phyloP scores from a whole-genome alignment of 257 asterid genomes.

The Solanum stenotomum region DNA sequence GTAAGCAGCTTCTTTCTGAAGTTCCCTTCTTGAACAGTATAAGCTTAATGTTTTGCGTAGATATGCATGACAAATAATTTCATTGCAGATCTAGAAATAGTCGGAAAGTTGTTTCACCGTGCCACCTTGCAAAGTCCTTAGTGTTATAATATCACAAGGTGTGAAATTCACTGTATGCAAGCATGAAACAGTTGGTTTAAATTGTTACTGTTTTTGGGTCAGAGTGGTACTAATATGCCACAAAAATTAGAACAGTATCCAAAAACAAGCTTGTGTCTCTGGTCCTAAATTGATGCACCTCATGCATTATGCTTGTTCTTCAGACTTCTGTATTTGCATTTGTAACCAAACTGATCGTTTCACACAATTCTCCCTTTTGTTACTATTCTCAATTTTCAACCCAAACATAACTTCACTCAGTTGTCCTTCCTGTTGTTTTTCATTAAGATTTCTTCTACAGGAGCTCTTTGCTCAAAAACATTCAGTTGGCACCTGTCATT shows the following conservation, averaged over 20 bases:
- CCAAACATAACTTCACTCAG: neutral
- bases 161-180: neutral
- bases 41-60: neutral
- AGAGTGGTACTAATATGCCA: neutral
- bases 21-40: neutral
- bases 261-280: neutral
- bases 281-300: neutral
- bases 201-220: neutral
- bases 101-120: neutral
- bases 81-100: neutral
- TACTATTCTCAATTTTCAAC: neutral
- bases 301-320: neutral
- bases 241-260: neutral
- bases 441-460: neutral
- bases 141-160: neutral
- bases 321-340: neutral
- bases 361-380: neutral
- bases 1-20: constrained; percentile 31
- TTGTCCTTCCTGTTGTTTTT: neutral
- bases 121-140: neutral
- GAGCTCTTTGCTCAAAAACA: neutral
- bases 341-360: neutral
- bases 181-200: neutral
- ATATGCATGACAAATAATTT: neutral
- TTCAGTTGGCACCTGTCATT: neutral